These are phyloP conservation scores for Mimosa pudica DNA, from an alignment of 306 rosid species.

Conservation along the genomic window DNA sequence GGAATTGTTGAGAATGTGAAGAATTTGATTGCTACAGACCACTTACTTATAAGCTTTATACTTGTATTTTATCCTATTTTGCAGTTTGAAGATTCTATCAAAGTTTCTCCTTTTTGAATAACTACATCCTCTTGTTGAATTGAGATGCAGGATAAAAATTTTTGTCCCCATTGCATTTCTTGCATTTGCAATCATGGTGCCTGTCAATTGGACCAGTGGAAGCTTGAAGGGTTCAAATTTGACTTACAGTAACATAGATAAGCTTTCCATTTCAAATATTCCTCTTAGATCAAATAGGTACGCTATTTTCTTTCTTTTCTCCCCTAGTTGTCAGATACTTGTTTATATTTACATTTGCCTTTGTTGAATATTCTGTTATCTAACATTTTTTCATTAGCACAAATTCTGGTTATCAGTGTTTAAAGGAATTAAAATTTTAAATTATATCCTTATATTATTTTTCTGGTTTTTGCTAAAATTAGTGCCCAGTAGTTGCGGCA, in stretches of 20 bases:
- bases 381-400: constrained; percentile 14
- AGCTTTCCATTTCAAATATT: constrained; percentile 92
- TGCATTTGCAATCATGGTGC: constrained; percentile 82
- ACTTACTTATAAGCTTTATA: background rate
- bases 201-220: constrained; percentile 92
- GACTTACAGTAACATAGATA: constrained; percentile 70
- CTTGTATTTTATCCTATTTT: background rate
- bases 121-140: constrained; percentile 25
- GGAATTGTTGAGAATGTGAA: background rate
- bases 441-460: background rate
- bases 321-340: background rate
- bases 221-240: constrained; percentile 71
- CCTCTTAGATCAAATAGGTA: constrained; percentile 85
- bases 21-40: background rate
- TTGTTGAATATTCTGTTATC: background rate
- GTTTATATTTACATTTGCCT: background rate
- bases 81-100: background rate
- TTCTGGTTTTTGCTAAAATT: background rate
- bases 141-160: constrained; percentile 80
- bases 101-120: constrained; percentile 27
- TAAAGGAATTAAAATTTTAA: background rate
- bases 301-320: constrained; percentile 3
- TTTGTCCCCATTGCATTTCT: constrained; percentile 81
- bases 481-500: background rate
- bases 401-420: constrained; percentile 4